These are phyloP conservation scores for Paracamarosporium sp. DNA, from an alignment of 2,329 filamentous ascomycete species.

Conservation along the genomic window DNA sequence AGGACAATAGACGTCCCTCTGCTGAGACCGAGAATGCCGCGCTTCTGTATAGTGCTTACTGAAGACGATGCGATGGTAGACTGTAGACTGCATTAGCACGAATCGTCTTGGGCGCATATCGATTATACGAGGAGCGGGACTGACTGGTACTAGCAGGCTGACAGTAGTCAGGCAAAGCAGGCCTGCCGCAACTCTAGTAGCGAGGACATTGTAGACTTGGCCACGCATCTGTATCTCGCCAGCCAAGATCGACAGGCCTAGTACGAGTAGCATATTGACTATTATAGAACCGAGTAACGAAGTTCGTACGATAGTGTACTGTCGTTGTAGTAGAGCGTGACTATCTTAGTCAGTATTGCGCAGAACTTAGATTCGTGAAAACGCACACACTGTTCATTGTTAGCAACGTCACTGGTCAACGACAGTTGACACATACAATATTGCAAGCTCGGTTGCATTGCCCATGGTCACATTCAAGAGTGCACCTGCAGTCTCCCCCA, in stretches of 20 bases:
- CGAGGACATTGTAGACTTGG: constrained; percentile 85
- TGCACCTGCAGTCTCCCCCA: constrained; percentile 64
- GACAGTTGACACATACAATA: constrained; percentile 60
- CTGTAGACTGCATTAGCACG: constrained; percentile 6
- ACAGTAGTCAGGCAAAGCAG: constrained; percentile 77
- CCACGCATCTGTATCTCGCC: constrained; percentile 75
- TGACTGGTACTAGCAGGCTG: constrained; percentile 80
- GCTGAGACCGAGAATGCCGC: constrained; percentile 15
- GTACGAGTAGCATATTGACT: constrained; percentile 81
- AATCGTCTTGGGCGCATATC: too few relatives aligned
- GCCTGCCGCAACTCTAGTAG: constrained; percentile 83
- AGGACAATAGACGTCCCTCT: constrained; percentile 19
- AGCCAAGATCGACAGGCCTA: constrained; percentile 88
- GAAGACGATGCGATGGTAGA: constrained; percentile 11
- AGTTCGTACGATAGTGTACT: constrained; percentile 86
- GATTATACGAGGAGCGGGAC: not conserved
- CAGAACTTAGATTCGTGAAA: constrained; percentile 18
- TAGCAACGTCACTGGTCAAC: constrained; percentile 9
- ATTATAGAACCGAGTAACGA: constrained; percentile 87
- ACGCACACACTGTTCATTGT: not conserved
- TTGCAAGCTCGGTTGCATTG: constrained; percentile 86
- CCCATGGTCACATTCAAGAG: constrained; percentile 64
- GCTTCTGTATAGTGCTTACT: not conserved
- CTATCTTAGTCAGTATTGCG: constrained; percentile 73
- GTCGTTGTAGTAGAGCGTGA: constrained; percentile 72